Conservation (phyloP, 192 early-diverging fungal species). For the Podila verticillata region DNA sequence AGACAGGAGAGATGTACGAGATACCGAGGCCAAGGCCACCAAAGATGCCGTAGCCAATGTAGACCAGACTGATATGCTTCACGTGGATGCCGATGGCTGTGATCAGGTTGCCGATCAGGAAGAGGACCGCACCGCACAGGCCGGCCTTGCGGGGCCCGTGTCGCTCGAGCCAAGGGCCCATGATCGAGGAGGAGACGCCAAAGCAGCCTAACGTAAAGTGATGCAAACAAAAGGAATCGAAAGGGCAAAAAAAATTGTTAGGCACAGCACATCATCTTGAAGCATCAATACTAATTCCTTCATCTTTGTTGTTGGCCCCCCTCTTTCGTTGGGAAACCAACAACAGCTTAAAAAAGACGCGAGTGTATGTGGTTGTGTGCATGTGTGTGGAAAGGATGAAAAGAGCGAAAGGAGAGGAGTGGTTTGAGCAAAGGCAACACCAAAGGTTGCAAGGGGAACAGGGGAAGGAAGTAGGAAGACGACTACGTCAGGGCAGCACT, state of each 20-base stretch:
- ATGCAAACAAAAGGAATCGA: too few species aligned
- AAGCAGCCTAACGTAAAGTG: slow-evolving; percentile 52
- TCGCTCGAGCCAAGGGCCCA: slow-evolving; percentile 71
- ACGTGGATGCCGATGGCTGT: slow-evolving; percentile 63
- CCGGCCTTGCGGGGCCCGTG: slow-evolving; percentile 61
- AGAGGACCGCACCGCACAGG: slow-evolving; percentile 57
- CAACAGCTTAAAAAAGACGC: too few species aligned
- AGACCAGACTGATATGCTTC: slow-evolving; percentile 66
- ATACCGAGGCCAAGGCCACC: slow-evolving; percentile 70
- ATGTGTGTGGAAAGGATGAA: neutral
- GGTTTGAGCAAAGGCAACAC: too few species aligned
- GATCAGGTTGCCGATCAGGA: slow-evolving; percentile 64
- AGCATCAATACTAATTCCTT: too few species aligned
- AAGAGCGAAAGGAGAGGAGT: neutral
- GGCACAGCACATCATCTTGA: too few species aligned
- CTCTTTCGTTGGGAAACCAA: too few species aligned
- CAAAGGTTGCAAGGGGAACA: too few species aligned
- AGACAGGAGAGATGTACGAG: slow-evolving; percentile 71
- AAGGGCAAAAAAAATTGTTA: neutral
- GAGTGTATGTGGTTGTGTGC: neutral
- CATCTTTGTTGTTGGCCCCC: too few species aligned
- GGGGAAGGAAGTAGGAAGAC: too few species aligned
- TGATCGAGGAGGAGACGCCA: slow-evolving; percentile 63
- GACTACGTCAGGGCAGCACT: neutral
- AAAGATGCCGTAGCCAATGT: slow-evolving; percentile 72